Conservation (phyloP, 1,139 yeast genomes). For the Meyerozyma elateridarum region DNA sequence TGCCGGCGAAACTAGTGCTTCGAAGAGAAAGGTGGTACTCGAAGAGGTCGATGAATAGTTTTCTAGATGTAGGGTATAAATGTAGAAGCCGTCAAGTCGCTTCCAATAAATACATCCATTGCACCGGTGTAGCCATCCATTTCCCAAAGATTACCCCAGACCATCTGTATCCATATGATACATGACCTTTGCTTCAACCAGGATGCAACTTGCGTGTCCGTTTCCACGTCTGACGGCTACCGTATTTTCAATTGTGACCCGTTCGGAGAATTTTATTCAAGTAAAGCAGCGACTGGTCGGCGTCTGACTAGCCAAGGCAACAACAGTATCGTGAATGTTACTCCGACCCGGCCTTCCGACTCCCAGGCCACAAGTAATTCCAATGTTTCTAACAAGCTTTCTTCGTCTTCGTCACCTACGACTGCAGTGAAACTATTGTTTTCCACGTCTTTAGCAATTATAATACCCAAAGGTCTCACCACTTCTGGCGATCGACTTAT, state of each 20-base stretch:
- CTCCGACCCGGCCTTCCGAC: too few relatives aligned
- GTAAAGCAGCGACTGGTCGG: not conserved
- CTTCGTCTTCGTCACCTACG: slow-evolving; percentile 18
- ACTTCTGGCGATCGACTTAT: slow-evolving; percentile 46
- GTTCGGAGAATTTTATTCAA: slow-evolving; percentile 40
- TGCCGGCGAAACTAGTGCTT: slow-evolving; percentile 15
- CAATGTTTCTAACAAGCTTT: too few relatives aligned
- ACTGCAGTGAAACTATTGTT: slow-evolving; percentile 55
- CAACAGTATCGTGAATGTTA: too few relatives aligned
- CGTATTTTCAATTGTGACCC: slow-evolving; percentile 45
- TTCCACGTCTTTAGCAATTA: slow-evolving; percentile 63
- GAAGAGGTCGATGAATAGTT: slow-evolving; percentile 48
- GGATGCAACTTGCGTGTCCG: slow-evolving; percentile 38
- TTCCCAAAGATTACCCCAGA: not conserved
- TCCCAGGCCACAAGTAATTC: too few relatives aligned
- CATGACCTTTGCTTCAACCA: slow-evolving; percentile 43
- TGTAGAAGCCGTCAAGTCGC: too few relatives aligned
- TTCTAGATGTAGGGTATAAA: too few relatives aligned
- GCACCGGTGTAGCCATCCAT: not conserved
- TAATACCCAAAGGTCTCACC: slow-evolving; percentile 46
- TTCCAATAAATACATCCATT: too few relatives aligned
- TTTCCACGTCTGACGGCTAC: slow-evolving; percentile 31
- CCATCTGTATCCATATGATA: slow-evolving; percentile 13
- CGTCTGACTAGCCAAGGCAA: not conserved
- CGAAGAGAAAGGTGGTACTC: slow-evolving; percentile 31